phyloP scores from a whole-genome alignment of 1,139 yeast species.

The Yamadazyma trypodendri region DNA sequence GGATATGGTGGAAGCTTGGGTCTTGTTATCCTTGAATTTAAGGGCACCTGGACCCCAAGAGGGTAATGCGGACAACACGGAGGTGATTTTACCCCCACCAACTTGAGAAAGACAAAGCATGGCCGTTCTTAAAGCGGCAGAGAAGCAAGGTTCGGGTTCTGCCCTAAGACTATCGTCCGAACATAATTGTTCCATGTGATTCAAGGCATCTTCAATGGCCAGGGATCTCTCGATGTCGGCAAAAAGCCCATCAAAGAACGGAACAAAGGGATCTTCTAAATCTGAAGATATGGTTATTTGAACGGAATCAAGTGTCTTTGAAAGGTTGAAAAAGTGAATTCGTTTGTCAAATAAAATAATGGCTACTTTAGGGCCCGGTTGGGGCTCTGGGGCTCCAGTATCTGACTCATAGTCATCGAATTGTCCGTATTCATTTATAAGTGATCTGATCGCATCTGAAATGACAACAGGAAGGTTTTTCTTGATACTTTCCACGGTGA shows the following conservation, averaged over 20 bases:
- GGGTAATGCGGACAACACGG: constrained; percentile 69
- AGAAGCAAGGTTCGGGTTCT: constrained; percentile 72
- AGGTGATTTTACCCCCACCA: constrained; percentile 82
- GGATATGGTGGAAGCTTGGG: constrained; percentile 25
- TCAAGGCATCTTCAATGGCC: constrained; percentile 68
- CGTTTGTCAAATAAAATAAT: constrained; percentile 76
- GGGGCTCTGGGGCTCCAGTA: constrained; percentile 15
- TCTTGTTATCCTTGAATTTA: constrained; percentile 47
- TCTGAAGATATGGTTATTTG: constrained; percentile 72
- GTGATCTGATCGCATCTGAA: constrained; percentile 69
- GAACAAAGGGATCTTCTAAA: constrained; percentile 77
- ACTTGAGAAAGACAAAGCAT: constrained; percentile 55
- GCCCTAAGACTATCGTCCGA: constrained; percentile 36
- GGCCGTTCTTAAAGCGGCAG: constrained; percentile 76
- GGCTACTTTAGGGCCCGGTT: constrained; percentile 42
- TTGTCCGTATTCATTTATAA: constrained; percentile 36
- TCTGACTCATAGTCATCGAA: constrained; percentile 4
- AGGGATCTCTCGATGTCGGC: constrained; percentile 70
- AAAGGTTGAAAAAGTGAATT: constrained; percentile 72
- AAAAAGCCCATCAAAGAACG: constrained; percentile 75
- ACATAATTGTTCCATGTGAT: constrained; percentile 51
- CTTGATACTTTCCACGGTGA: constrained; percentile 60
- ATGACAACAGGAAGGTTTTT: constrained; percentile 65
- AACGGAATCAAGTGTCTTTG: constrained; percentile 53
- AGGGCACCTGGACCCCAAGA: constrained; percentile 85